Base-by-base conservation (phyloP, 805 yeast genomes). In the Komagataella kurtzmanii region DNA sequence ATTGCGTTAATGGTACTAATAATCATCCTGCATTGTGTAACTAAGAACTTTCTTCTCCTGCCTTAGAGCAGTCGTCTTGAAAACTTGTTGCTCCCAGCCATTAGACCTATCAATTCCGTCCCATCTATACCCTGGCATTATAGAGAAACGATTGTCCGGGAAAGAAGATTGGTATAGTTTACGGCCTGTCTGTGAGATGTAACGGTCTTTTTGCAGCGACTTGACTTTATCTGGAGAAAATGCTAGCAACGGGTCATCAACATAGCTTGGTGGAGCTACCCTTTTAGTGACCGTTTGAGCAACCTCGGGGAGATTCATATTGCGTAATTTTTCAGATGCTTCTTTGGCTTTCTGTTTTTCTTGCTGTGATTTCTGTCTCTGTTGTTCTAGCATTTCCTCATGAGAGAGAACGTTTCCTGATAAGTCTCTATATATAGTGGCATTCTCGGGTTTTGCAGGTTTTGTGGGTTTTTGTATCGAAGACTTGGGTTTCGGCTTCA, bases 31-130 rank as follows among this genome's bases (percentile, higher is more conserved):
- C 59, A 68, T 60, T 1, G 75, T 68, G 46, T 67, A 68, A 3
- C 60, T 56, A 24, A 63, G 54, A 0, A 57, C 59, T 36, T 67
- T 65, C 6, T 55, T 23, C 21, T 21, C 53, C 51, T 71, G 68
- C 48, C 66, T 61, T 44, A 73, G 73, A 12, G 63, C 62, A 52
- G 66, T 72, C 57, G 61, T 71, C 47, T 64, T 71, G 56, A 85
- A 72, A 72, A 85, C 75, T 51, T 74, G 69, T 49, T 67, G 70
- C 61, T 90, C 98, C 65, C 85, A 90, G 3, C 96, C 97, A 61
- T 84, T 90, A 0, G 95, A 81, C 54, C 98, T 69, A 65, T 88
- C 90, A 1, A 90, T 81, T 0, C 97, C 97, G 64, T 87, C 96
- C 98, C 98, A 90, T 53, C 87, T 71, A 56, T 72, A 70, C 0